phyloP scores from a whole-genome alignment of 805 yeast genomes.

The Zygosaccharomyces rouxii region DNA sequence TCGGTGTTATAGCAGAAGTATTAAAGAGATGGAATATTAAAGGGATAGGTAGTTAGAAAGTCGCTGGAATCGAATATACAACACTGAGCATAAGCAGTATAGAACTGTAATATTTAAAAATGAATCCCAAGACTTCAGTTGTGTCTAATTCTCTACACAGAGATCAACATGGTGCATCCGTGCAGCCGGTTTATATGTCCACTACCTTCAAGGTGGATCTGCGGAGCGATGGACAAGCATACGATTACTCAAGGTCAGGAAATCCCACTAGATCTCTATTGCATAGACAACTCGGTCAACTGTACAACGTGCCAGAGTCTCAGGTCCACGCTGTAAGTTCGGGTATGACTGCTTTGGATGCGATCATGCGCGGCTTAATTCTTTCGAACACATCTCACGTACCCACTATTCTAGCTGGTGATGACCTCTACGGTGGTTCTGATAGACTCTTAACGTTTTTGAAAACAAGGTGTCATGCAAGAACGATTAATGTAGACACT shows the following conservation, averaged over 20 bases:
- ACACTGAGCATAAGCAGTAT: not conserved
- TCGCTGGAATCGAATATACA: not conserved
- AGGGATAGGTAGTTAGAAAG: not conserved
- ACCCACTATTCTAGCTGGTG: conserved; percentile 90
- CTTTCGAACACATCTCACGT: conserved; percentile 23
- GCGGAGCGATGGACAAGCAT: conserved; percentile 56
- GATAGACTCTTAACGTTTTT: conserved; percentile 77
- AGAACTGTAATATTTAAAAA: not conserved
- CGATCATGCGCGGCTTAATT: conserved; percentile 61
- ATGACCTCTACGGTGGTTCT: conserved; percentile 92
- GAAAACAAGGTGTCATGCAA: conserved; percentile 56
- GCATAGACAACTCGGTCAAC: conserved; percentile 70
- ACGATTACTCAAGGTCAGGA: conserved; percentile 86
- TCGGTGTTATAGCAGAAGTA: not conserved
- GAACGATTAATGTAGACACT: conserved; percentile 76
- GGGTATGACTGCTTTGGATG: conserved; percentile 93
- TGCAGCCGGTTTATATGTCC: conserved; percentile 84
- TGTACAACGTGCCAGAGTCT: conserved; percentile 62
- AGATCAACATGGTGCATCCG: conserved; percentile 75
- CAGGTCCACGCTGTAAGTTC: conserved; percentile 77
- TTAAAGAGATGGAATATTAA: not conserved
- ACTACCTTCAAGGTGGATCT: conserved; percentile 84
- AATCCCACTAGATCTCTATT: conserved; percentile 85
- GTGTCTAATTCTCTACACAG: conserved; percentile 26
- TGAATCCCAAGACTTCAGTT: conserved; percentile 3